Evolutionary conservation across 2,329 filamentous ascomycete genomes (phyloP).

Genomic region (Colletotrichum sansevieriae): DNA sequence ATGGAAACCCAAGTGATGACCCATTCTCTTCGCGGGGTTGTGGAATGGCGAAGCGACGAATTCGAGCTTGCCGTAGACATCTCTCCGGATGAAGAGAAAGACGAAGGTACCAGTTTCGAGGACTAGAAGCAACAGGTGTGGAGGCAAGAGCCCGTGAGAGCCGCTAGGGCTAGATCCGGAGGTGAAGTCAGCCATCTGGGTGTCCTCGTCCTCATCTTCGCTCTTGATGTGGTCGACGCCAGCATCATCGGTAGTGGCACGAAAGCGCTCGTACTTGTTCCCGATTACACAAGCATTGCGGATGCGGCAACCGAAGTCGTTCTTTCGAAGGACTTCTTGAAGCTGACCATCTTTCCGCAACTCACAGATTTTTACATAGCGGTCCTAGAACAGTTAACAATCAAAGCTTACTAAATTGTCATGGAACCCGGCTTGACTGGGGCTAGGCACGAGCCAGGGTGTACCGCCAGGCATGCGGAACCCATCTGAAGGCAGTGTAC

Average conservation of each 20-base stretch:
- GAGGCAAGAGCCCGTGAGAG: conserved; percentile 63
- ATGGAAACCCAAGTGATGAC: conserved; percentile 69
- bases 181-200: conserved; percentile 51
- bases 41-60: conserved; percentile 73
- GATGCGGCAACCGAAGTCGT: conserved; percentile 84
- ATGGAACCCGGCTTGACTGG: conserved; percentile 26
- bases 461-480: conserved; percentile 15
- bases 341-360: conserved; percentile 77
- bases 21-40: conserved; percentile 66
- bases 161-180: conserved; percentile 31
- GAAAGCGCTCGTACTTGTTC: conserved; percentile 54
- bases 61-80: conserved; percentile 59
- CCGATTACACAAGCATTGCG: conserved; percentile 84
- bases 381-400: conserved; percentile 66
- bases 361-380: conserved; percentile 85
- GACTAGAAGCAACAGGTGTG: conserved; percentile 84
- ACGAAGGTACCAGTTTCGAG: conserved; percentile 80
- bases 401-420: not conserved
- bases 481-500: conserved; percentile 48
- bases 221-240: conserved; percentile 49
- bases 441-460: conserved; percentile 19
- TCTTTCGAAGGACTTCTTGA: conserved; percentile 80
- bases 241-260: conserved; percentile 48
- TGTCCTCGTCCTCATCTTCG: conserved; percentile 54
- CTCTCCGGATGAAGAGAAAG: conserved; percentile 77